Percentiles rank a stretch among this genome's conserved stretches.
Conservation (phyloP, 148 eudicot species). For the Agrostemma githago region DNA sequence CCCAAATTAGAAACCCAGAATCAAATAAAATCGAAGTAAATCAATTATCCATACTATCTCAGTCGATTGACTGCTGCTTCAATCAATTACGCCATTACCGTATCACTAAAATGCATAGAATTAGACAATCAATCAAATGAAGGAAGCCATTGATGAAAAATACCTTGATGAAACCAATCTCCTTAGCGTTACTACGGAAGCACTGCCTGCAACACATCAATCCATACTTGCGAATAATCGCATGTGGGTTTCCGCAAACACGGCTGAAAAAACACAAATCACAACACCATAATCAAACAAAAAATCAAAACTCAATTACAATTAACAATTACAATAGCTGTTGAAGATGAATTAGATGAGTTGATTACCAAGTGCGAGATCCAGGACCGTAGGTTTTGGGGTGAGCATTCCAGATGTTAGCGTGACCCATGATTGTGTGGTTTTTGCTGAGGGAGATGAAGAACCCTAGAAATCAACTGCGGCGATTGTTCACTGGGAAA, state of each 20-base stretch:
- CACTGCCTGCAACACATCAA: slow-evolving; percentile 57
- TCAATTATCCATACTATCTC: no score
- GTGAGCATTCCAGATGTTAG: slow-evolving; percentile 40
- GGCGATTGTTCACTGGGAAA: neutral
- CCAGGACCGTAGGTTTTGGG: slow-evolving; percentile 40
- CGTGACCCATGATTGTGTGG: slow-evolving; percentile 28
- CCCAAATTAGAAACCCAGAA: no score
- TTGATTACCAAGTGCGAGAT: slow-evolving; percentile 35
- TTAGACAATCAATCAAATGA: no score
- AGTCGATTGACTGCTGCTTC: no score
- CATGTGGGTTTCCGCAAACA: slow-evolving; percentile 50
- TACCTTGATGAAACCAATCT: slow-evolving; percentile 57
- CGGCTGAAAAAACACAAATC: slow-evolving; percentile 26
- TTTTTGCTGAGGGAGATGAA: neutral
- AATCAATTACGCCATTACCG: no score
- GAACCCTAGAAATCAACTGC: slow-evolving; percentile 8
- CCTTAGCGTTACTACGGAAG: slow-evolving; percentile 58
- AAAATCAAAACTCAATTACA: neutral
- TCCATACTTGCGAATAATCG: slow-evolving; percentile 46
- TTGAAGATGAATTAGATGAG: neutral
- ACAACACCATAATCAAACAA: neutral
- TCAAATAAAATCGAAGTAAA: no score
- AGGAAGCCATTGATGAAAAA: neutral
- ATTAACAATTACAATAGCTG: neutral
- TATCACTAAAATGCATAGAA: no score